Conservation (phyloP, 2,329 filamentous ascomycete genomes). For the Pseudogymnoascus sp. region DNA sequence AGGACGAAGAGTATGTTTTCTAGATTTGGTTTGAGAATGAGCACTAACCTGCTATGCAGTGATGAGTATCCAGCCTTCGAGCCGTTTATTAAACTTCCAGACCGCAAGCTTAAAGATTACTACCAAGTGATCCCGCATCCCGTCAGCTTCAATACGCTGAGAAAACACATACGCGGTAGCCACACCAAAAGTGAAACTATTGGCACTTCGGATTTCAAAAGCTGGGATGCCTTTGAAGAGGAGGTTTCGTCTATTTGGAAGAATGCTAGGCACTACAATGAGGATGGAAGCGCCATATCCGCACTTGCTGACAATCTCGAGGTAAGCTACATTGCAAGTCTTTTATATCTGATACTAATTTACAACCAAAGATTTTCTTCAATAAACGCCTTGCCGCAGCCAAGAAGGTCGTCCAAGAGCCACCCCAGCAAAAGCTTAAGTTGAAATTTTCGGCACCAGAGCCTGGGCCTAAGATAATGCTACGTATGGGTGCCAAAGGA, state of each 20-base stretch:
- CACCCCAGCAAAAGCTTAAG: conserved; percentile 68
- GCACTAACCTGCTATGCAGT: conserved; percentile 32
- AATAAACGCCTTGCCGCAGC: conserved; percentile 60
- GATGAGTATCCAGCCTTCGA: conserved; percentile 61
- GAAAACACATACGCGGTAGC: conserved; percentile 65
- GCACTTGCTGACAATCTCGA: conserved; percentile 69
- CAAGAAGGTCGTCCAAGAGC: conserved; percentile 62
- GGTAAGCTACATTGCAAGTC: conserved; percentile 39
- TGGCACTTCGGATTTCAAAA: conserved; percentile 61
- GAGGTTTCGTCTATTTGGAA: conserved; percentile 74
- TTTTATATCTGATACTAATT: conserved; percentile 14
- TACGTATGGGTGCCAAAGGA: conserved; percentile 56
- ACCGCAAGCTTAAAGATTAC: conserved; percentile 71
- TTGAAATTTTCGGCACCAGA: conserved; percentile 53
- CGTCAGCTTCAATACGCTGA: conserved; percentile 65
- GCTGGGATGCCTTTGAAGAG: conserved; percentile 73
- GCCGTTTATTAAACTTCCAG: conserved; percentile 70
- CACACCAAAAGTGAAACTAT: conserved; percentile 35
- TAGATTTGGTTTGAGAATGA: not conserved
- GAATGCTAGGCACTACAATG: conserved; percentile 84
- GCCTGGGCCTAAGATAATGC: conserved; percentile 56
- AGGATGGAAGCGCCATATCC: conserved; percentile 81
- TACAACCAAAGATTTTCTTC: conserved; percentile 52
- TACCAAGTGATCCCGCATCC: conserved; percentile 77
- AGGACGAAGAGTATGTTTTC: conserved; percentile 52